Percentiles rank a stretch among this genome's conserved stretches.
Conservation (phyloP, 208 protist species). For the Trypanosoma conorhini region DNA sequence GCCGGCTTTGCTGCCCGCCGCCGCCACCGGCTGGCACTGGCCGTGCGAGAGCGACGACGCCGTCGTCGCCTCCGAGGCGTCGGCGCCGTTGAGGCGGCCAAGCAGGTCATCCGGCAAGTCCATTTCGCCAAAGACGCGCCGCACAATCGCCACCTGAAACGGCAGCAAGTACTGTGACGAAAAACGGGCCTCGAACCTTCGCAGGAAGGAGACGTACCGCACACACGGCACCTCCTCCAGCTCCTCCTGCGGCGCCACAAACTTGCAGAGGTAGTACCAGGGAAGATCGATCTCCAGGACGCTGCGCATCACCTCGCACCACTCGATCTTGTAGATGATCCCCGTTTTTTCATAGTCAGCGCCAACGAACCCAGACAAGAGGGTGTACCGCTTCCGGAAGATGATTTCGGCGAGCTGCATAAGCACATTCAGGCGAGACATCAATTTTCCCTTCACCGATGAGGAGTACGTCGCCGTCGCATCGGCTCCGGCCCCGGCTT, state of each 20-base stretch:
- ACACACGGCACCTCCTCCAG: conserved; percentile 66
- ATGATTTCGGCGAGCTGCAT: conserved; percentile 63
- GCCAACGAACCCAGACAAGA: conserved; percentile 73
- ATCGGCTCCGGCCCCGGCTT: background rate
- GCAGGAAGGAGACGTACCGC: conserved; percentile 80
- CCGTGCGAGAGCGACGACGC: background rate
- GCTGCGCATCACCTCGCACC: conserved; percentile 70
- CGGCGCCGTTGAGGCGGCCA: conserved; percentile 1
- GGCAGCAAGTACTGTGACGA: conserved; percentile 41
- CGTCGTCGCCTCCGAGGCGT: background rate
- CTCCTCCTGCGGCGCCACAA: conserved; percentile 50
- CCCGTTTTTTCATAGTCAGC: conserved; percentile 68
- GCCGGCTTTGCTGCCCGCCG: background rate
- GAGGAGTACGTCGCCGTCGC: too few relatives aligned
- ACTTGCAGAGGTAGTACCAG: conserved; percentile 87
- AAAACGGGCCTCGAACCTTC: conserved; percentile 59
- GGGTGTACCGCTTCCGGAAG: conserved; percentile 70
- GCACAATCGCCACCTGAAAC: conserved; percentile 49
- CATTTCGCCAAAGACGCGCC: conserved; percentile 50
- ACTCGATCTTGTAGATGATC: conserved; percentile 85
- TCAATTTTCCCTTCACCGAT: conserved; percentile 3
- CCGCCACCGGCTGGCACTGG: background rate
- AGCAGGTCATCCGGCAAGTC: conserved; percentile 74
- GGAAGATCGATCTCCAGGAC: conserved; percentile 76
- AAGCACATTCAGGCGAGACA: conserved; percentile 11